These are phyloP conservation scores for Hypholoma fasciculare DNA, from an alignment of 768 basidiomycete genomes.

Conservation along the genomic window DNA sequence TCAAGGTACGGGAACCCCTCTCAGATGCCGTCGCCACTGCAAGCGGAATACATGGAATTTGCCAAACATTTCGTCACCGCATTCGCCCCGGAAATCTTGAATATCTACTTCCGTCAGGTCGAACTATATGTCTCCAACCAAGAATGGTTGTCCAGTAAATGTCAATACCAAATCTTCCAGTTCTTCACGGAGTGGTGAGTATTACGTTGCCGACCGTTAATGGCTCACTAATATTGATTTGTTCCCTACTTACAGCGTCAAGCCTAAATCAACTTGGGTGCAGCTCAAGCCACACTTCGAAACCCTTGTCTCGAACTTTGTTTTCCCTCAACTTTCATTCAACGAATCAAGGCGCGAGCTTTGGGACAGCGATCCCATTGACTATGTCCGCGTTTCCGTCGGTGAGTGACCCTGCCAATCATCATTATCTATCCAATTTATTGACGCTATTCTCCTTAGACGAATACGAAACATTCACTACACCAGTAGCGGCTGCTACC, in stretches of 20 bases:
- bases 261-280: constrained; percentile 90
- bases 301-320: constrained; percentile 74
- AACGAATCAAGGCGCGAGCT: constrained; percentile 62
- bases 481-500: constrained; percentile 77
- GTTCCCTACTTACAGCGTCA: constrained; percentile 57
- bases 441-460: constrained; percentile 40
- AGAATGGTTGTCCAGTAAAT: constrained; percentile 81
- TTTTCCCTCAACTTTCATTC: constrained; percentile 87
- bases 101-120: constrained; percentile 70
- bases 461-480: constrained; percentile 77
- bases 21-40: constrained; percentile 74
- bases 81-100: constrained; percentile 88
- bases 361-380: constrained; percentile 83
- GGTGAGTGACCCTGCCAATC: constrained; percentile 41
- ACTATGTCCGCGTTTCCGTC: constrained; percentile 74
- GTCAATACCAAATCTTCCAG: constrained; percentile 78
- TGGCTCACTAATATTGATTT: background rate
- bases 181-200: constrained; percentile 88
- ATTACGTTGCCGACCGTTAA: background rate
- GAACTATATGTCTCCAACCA: constrained; percentile 74
- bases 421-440: background rate
- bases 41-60: constrained; percentile 68
- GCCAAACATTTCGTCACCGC: constrained; percentile 73
- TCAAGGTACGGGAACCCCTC: constrained; percentile 82
- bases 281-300: constrained; percentile 85